phyloP scores from a whole-genome alignment of 768 basidiomycete genomes.

The Pleurotus ostreatus region DNA sequence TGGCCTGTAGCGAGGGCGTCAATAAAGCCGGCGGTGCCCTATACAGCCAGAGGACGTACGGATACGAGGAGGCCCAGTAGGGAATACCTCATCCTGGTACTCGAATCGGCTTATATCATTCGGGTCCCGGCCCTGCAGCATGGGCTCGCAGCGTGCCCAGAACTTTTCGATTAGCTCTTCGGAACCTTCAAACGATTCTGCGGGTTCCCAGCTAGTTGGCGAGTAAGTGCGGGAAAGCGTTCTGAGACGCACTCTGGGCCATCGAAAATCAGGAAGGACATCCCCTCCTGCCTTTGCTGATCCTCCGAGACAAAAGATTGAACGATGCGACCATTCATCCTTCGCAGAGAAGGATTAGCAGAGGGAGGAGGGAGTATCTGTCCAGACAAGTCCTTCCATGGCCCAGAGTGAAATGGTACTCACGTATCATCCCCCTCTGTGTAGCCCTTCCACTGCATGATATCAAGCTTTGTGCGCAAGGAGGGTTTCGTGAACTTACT shows the following conservation, averaged over 20 bases:
- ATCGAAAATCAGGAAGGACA: no score
- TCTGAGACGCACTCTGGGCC: no score
- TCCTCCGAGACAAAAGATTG: no score
- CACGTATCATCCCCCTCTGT: slow-evolving; percentile 52
- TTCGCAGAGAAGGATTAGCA: no score
- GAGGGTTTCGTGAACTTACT: slow-evolving; percentile 30
- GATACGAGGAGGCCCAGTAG: slow-evolving; percentile 59
- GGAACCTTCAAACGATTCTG: slow-evolving; percentile 53
- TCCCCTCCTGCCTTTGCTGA: no score
- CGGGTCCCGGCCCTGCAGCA: slow-evolving; percentile 46
- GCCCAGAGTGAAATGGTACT: slow-evolving; percentile 18
- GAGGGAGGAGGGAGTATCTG: slow-evolving; percentile 1
- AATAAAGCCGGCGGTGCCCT: no score
- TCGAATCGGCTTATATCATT: slow-evolving; percentile 46
- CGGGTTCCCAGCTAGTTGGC: slow-evolving; percentile 60
- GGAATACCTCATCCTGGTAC: slow-evolving; percentile 48
- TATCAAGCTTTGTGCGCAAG: neutral
- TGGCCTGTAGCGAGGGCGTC: neutral
- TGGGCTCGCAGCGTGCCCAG: slow-evolving; percentile 36
- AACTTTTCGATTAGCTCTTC: slow-evolving; percentile 51
- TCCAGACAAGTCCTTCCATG: neutral
- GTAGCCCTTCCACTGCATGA: slow-evolving; percentile 60
- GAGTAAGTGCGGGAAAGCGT: no score
- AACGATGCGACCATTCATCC: no score
- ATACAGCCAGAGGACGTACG: neutral